Base-by-base conservation (phyloP, 2,329 filamentous ascomycete genomes). In the Orbilia javanica region DNA sequence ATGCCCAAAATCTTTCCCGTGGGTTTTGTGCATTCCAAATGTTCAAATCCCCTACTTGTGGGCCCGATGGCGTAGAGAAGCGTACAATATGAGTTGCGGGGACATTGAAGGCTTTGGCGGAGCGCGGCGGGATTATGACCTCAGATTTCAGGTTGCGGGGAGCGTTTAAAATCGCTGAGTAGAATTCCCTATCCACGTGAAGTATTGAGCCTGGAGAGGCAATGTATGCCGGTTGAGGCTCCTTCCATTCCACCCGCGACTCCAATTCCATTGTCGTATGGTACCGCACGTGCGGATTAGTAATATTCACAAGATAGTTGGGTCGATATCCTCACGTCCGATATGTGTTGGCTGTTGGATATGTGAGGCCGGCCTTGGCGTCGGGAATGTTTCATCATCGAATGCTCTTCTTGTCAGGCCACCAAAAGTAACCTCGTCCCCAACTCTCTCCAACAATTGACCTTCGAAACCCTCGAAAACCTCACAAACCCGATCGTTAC, bases 321-420 rank as follows among this genome's bases (percentile, higher is more conserved):
- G 44, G 18, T 31, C 29, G 36, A 22, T 3, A 18, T 62, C 22
- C 22, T 53, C n/a, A 55, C 10, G 46, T 44, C 46, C 22, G 48
- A 34, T n/a, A 69, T 70, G 72, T 57, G 72, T 76, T 76, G 72
- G 44, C 34, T 71, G 73, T 77, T 77, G 66, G 29, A 77, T 48
- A 70, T 39, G 36, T 63, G 48, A 15, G 2, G 48, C 29, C n/a
- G 42, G 66, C 18, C 66, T 77, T 70, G 73, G 66, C 66, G 42
- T 46, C 36, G 50, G 48, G 60, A 77, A 29, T 66, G 60, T 77
- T 77, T 77, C 73, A 77, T 77, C 73, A 77, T 77, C 50, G 42
- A 52, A 77, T 60, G 57, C 42, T 48, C 36, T 66, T 63, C 57
- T 29, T 70, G 60, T 77, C 73, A 77, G 73, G 60, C 73, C 73